Evolutionary conservation across 2,329 filamentous ascomycete species (phyloP).

Genomic region (Pseudocercospora musae): DNA sequence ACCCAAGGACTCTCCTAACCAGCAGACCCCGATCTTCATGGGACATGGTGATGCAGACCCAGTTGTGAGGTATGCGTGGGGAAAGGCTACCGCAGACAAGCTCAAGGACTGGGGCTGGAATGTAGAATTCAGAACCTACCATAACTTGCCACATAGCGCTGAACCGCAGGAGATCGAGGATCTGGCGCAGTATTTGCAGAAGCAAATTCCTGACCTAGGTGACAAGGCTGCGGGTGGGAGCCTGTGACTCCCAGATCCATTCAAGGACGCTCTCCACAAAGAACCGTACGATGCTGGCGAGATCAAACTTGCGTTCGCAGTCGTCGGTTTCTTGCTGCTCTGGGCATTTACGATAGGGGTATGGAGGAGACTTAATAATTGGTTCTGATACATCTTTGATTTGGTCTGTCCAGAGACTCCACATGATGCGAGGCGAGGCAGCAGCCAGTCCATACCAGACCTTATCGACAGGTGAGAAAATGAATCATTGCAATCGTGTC

Average conservation of each 20-base stretch:
- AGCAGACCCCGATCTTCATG: constrained; percentile 79
- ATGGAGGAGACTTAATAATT: constrained; percentile 20
- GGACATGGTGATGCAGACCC: constrained; percentile 78
- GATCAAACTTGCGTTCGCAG: constrained; percentile 27
- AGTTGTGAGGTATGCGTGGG: constrained; percentile 68
- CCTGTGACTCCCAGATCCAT: constrained; percentile 28
- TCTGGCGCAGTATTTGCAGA: constrained; percentile 63
- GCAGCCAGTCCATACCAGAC: background rate
- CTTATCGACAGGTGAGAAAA: background rate
- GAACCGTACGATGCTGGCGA: constrained; percentile 33
- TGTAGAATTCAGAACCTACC: constrained; percentile 75
- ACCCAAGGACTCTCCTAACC: constrained; percentile 46
- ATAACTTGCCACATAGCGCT: constrained; percentile 71
- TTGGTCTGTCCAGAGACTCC: background rate
- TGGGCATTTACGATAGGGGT: constrained; percentile 28
- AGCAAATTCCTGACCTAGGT: constrained; percentile 50
- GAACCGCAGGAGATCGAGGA: constrained; percentile 77
- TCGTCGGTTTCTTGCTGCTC: constrained; percentile 23
- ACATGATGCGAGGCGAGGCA: background rate
- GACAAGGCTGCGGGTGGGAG: constrained; percentile 29
- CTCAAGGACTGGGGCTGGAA: constrained; percentile 69
- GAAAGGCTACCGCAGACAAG: constrained; percentile 61
- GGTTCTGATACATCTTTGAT: background rate
- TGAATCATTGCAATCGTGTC: background rate
- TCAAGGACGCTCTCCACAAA: constrained; percentile 13